A percentile compares a stretch with the other conserved stretches of the same genome.
phyloP scores from a whole-genome alignment of 2,329 filamentous ascomycete genomes.

The Nothomitra cinnamomea region DNA sequence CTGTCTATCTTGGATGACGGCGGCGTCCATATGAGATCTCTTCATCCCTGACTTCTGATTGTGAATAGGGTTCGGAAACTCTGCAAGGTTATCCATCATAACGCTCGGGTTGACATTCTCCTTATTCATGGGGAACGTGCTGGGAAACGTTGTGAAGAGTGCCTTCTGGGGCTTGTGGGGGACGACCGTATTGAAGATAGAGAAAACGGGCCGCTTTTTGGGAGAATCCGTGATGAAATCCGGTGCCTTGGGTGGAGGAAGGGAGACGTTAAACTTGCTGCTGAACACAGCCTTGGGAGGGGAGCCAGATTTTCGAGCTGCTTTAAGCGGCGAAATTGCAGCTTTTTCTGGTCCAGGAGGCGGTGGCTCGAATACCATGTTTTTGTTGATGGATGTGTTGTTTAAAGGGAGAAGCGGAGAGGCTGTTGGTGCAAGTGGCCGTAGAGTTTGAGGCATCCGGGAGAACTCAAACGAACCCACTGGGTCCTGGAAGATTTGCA shows the following conservation, averaged over 20 bases:
- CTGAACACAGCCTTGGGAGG: slow-evolving; percentile 42
- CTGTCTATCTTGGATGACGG: slow-evolving; percentile 52
- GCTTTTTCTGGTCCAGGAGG: slow-evolving; percentile 23
- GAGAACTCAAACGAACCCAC: slow-evolving; percentile 25
- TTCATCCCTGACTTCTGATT: slow-evolving; percentile 29
- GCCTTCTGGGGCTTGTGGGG: slow-evolving; percentile 29
- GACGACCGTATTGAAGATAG: slow-evolving; percentile 37
- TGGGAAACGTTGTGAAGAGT: slow-evolving; percentile 25
- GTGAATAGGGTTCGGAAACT: slow-evolving; percentile 29
- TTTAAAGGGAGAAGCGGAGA: slow-evolving; percentile 25
- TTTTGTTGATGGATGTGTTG: slow-evolving; percentile 35
- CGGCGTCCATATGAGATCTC: slow-evolving; percentile 53
- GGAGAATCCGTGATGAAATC: slow-evolving; percentile 46
- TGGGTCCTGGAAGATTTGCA: slow-evolving; percentile 43
- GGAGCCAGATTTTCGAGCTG: slow-evolving; percentile 36
- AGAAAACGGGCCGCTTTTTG: slow-evolving; percentile 43
- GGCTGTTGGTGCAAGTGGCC: slow-evolving; percentile 1
- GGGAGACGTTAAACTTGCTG: slow-evolving; percentile 48
- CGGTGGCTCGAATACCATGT: slow-evolving; percentile 50
- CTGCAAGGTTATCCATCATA: slow-evolving; percentile 27
- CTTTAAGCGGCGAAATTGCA: slow-evolving; percentile 51
- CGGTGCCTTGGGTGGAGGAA: slow-evolving; percentile 44
- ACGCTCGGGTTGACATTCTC: slow-evolving; percentile 29
- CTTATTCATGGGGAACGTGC: slow-evolving; percentile 24
- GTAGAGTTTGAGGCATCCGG: slow-evolving; percentile 20